Evolutionary conservation across 192 early-diverging fungal species (phyloP).

Genomic region (Rhizoclosmatium sp.): DNA sequence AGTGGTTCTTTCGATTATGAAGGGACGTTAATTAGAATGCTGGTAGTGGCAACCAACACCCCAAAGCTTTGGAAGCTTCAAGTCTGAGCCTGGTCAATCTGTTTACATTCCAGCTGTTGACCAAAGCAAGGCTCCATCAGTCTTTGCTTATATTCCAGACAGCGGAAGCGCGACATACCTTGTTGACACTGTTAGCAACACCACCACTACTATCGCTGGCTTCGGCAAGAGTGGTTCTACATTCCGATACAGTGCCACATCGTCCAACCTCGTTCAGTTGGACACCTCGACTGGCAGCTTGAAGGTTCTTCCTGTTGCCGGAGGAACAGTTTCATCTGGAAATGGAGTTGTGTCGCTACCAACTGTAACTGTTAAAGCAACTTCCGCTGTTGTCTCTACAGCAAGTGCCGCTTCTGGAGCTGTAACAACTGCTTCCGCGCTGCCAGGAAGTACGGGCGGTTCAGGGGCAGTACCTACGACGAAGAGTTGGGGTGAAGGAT

Average conservation of each 20-base stretch:
- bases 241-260: conserved; percentile 19
- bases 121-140: conserved; percentile 5
- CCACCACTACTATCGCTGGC: conserved; percentile 13
- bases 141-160: conserved; percentile 33
- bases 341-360: conserved; percentile 9
- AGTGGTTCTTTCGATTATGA: background rate
- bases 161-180: conserved; percentile 23
- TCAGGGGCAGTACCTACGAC: background rate
- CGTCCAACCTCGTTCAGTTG: conserved; percentile 9
- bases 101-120: conserved; percentile 13
- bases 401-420: background rate
- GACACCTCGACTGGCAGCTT: conserved; percentile 1
- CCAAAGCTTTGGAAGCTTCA: conserved; percentile 5
- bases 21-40: background rate
- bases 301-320: conserved; percentile 6
- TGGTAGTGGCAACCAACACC: conserved; percentile 22
- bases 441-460: no score
- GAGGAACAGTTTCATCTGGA: background rate
- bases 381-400: background rate
- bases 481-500: background rate
- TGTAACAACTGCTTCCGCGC: background rate
- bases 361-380: background rate
- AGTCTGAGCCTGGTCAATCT: conserved; percentile 2
- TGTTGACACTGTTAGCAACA: conserved; percentile 22
- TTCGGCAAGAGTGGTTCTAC: conserved; percentile 1